Conservation (phyloP, 495 filamentous ascomycete genomes). For the Articulospora tetracladia region DNA sequence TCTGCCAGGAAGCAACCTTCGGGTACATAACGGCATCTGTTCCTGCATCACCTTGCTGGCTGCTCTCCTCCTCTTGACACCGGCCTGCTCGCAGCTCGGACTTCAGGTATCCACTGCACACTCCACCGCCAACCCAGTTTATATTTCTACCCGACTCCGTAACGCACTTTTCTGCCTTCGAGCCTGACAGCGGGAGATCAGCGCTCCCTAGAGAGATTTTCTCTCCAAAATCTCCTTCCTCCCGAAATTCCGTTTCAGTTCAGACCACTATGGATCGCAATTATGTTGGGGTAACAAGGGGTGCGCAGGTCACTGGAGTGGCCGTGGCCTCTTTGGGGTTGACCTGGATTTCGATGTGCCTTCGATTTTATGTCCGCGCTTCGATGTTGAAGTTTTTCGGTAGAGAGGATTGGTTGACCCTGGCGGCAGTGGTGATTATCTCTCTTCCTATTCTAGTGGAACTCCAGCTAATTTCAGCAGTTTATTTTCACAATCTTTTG, state of each 20-base stretch:
- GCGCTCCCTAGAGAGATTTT: background rate
- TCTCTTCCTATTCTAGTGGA: background rate
- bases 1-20: no score
- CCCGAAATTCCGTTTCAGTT: background rate
- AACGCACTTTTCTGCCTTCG: background rate
- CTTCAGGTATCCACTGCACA: no score
- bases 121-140: background rate
- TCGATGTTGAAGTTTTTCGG: slow-evolving; percentile 21
- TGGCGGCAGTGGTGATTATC: slow-evolving; percentile 21
- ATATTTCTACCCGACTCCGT: background rate
- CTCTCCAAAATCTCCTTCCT: background rate
- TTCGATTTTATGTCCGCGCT: slow-evolving; percentile 22
- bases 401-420: slow-evolving; percentile 23
- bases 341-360: slow-evolving; percentile 18
- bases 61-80: background rate
- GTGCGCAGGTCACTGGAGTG: slow-evolving; percentile 22
- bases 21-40: background rate
- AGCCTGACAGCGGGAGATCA: background rate
- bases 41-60: background rate
- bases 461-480: background rate
- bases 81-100: background rate
- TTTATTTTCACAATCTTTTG: slow-evolving; percentile 19
- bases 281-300: slow-evolving; percentile 9
- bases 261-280: background rate
- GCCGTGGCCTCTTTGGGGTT: slow-evolving; percentile 16